Conservation (phyloP, 176 grass and related monocot genomes). For the Thalia dealbata region DNA sequence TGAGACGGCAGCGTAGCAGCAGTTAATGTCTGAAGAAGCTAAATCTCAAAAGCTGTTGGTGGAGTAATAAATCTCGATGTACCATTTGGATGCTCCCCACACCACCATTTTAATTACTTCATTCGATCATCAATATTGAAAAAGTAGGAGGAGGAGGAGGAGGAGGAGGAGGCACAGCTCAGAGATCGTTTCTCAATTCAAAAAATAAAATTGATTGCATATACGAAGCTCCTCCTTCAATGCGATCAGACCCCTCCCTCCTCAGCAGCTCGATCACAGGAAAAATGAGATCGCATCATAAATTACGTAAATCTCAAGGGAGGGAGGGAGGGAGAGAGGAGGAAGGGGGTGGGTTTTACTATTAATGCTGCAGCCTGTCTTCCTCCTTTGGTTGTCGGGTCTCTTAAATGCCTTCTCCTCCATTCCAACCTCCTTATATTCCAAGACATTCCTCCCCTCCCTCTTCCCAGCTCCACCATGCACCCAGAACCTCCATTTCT, state of each 20-base stretch:
- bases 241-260: too few relatives aligned
- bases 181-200: too few relatives aligned
- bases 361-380: slow-evolving; percentile 26
- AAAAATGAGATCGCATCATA: not conserved
- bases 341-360: not conserved
- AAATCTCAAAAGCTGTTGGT: slow-evolving; percentile 13
- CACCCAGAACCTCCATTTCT: not conserved
- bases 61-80: not conserved
- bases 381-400: slow-evolving; percentile 4
- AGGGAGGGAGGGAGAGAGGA: not conserved
- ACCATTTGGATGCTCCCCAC: slow-evolving; percentile 4
- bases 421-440: slow-evolving; percentile 14
- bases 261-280: not conserved
- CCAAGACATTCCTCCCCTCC: slow-evolving; percentile 3
- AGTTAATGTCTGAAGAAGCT: slow-evolving; percentile 5
- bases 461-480: not conserved
- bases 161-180: too few relatives aligned
- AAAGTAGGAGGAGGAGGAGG: too few relatives aligned
- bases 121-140: not conserved
- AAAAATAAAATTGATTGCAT: too few relatives aligned
- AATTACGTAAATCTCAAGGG: not conserved
- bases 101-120: too few relatives aligned
- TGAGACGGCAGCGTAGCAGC: not conserved
- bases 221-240: too few relatives aligned
- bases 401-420: slow-evolving; percentile 13